phyloP scores from a whole-genome alignment of 106 monocot genomes.

The Allium sativum region DNA sequence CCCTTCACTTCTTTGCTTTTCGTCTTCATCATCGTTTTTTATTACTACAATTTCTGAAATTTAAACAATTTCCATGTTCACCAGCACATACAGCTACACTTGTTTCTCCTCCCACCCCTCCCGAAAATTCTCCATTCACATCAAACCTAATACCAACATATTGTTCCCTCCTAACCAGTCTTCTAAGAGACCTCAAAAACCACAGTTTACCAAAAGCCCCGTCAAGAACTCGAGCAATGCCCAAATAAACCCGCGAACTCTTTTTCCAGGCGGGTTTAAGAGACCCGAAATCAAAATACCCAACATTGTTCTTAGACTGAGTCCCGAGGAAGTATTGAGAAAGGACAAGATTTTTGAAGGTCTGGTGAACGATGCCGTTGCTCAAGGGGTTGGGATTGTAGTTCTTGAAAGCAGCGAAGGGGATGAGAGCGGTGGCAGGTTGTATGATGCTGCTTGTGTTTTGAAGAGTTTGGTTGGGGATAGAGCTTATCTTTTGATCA shows the following conservation, averaged over 20 bases:
- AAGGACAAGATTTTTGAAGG: slow-evolving; percentile 5
- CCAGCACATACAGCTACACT: slow-evolving; percentile 20
- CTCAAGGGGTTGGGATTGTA: slow-evolving; percentile 52
- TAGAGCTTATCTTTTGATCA: slow-evolving; percentile 73
- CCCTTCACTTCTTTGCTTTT: slow-evolving; percentile 5
- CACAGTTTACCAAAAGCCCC: slow-evolving; percentile 1
- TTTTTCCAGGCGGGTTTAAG: slow-evolving; percentile 87
- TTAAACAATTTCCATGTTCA: slow-evolving; percentile 13
- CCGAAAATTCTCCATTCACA: slow-evolving; percentile 9
- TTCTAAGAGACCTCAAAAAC: slow-evolving; percentile 5
- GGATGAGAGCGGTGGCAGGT: slow-evolving; percentile 45
- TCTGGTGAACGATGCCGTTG: slow-evolving; percentile 32
- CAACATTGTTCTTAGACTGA: slow-evolving; percentile 40
- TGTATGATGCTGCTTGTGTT: slow-evolving; percentile 76
- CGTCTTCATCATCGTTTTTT: too few relatives aligned
- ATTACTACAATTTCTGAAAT: not conserved
- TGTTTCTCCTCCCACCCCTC: slow-evolving; percentile 13
- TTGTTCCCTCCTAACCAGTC: slow-evolving; percentile 2
- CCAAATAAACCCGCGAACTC: slow-evolving; percentile 18
- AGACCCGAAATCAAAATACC: slow-evolving; percentile 74
- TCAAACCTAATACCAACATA: not conserved
- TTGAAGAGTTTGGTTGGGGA: slow-evolving; percentile 55
- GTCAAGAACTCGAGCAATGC: not conserved
- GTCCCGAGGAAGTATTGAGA: slow-evolving; percentile 34
- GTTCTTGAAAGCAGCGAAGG: slow-evolving; percentile 36